These are phyloP conservation scores for Globisporangium sylvaticum DNA, from an alignment of 352 stramenopile genomes.

Conservation along the genomic window DNA sequence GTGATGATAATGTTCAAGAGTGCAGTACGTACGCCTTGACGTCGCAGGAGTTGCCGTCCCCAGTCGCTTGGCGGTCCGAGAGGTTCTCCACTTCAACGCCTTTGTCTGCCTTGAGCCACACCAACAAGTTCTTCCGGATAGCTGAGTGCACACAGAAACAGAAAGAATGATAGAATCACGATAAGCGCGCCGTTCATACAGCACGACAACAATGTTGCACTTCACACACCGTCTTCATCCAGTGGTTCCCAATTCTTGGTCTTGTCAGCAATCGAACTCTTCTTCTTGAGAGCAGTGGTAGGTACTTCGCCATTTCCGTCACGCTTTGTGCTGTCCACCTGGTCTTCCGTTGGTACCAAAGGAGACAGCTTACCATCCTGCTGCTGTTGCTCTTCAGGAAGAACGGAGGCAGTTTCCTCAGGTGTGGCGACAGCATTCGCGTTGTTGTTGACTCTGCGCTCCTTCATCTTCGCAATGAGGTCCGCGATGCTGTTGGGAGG, in stretches of 20 bases:
- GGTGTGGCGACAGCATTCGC: neutral
- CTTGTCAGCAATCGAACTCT: neutral
- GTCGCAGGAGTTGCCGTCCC: conserved; percentile 28
- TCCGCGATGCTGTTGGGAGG: conserved; percentile 17
- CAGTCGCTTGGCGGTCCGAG: conserved; percentile 27
- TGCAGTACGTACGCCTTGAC: conserved; percentile 32
- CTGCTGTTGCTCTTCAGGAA: neutral
- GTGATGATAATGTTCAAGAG: neutral
- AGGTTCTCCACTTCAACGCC: conserved; percentile 46
- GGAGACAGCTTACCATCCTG: neutral
- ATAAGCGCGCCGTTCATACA: no score
- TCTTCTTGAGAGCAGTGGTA: neutral
- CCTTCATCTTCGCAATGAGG: conserved; percentile 28
- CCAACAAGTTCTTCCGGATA: conserved; percentile 25
- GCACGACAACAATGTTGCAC: neutral
- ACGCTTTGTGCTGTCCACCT: neutral
- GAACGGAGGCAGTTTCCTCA: neutral
- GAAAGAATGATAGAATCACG: no score
- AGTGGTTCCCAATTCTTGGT: neutral
- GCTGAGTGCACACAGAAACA: conserved; percentile 17
- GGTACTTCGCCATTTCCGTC: neutral
- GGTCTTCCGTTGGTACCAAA: neutral
- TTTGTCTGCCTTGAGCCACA: conserved; percentile 52
- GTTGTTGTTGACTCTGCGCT: neutral
- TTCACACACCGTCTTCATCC: neutral